Conservation (phyloP, 768 basidiomycete species). For the Suillus sp. region DNA sequence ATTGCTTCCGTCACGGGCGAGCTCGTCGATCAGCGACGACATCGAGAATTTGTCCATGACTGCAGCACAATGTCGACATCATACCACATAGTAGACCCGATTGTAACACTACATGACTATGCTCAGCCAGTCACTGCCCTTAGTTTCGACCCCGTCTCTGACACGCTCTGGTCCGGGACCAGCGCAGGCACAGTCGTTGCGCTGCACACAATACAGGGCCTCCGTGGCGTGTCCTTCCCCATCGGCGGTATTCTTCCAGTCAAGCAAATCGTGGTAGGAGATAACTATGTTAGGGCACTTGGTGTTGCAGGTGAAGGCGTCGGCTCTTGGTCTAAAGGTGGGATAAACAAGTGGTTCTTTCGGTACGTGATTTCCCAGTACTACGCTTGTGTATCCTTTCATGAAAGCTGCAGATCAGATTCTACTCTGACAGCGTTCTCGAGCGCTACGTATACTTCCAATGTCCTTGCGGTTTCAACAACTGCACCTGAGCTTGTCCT, state of each 20-base stretch:
- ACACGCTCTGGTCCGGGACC: conserved; percentile 85
- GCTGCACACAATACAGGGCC: conserved; percentile 61
- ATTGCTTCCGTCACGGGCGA: conserved; percentile 4
- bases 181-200: conserved; percentile 70
- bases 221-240: conserved; percentile 72
- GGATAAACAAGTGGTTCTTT: conserved; percentile 81
- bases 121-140: conserved; percentile 68
- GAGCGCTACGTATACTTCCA: conserved; percentile 52
- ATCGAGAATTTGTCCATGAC: conserved; percentile 4
- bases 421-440: conserved; percentile 43
- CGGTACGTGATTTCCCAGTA: conserved; percentile 46
- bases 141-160: conserved; percentile 88
- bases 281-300: conserved; percentile 73
- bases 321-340: conserved; percentile 84
- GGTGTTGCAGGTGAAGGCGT: conserved; percentile 62
- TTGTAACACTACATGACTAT: conserved; percentile 17
- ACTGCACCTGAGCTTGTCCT: conserved; percentile 62
- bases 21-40: conserved; percentile 1
- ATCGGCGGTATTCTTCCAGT: conserved; percentile 71
- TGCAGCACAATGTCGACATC: conserved; percentile 17
- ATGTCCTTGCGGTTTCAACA: conserved; percentile 61
- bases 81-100: conserved; percentile 25
- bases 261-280: conserved; percentile 74
- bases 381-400: conserved; percentile 30
- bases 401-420: conserved; percentile 37